Percentiles rank a stretch among this genome's conserved stretches.
phyloP scores from a whole-genome alignment of 345 rosid genomes.

The Bruguiera sexangula region DNA sequence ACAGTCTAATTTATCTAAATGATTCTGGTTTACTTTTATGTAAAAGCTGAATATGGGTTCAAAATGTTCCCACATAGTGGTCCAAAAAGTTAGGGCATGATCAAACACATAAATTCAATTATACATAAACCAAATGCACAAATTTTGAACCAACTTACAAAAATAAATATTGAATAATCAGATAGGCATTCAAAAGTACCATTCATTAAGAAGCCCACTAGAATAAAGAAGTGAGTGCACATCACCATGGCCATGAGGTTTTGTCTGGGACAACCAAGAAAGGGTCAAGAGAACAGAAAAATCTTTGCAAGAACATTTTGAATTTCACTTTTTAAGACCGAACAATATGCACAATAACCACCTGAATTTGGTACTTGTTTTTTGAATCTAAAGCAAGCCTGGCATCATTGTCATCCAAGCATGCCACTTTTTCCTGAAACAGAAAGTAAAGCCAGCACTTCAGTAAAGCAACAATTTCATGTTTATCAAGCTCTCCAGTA shows the following conservation, averaged over 20 bases:
- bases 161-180: constrained; percentile 13
- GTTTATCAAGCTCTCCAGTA: neutral
- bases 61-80: neutral
- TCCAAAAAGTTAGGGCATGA: neutral
- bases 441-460: constrained; percentile 7
- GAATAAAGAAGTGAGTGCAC: constrained; percentile 90
- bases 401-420: constrained; percentile 91
- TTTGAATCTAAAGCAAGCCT: constrained; percentile 76
- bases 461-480: neutral
- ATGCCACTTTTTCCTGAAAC: constrained; percentile 93
- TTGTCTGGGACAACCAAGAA: constrained; percentile 55
- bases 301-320: neutral
- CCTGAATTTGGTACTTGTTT: constrained; percentile 87
- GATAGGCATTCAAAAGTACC: constrained; percentile 40
- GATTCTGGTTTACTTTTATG: neutral
- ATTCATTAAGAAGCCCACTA: constrained; percentile 69
- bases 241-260: constrained; percentile 99
- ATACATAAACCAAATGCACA: constrained; percentile 4
- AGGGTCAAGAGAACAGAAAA: constrained; percentile 10
- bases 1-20: neutral
- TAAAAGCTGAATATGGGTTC: neutral
- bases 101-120: neutral
- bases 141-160: neutral
- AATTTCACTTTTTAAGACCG: neutral
- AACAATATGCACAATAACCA: constrained; percentile 17